Conservation (phyloP, 2,329 filamentous ascomycete species). For the Colletotrichum lindemuthianum region DNA sequence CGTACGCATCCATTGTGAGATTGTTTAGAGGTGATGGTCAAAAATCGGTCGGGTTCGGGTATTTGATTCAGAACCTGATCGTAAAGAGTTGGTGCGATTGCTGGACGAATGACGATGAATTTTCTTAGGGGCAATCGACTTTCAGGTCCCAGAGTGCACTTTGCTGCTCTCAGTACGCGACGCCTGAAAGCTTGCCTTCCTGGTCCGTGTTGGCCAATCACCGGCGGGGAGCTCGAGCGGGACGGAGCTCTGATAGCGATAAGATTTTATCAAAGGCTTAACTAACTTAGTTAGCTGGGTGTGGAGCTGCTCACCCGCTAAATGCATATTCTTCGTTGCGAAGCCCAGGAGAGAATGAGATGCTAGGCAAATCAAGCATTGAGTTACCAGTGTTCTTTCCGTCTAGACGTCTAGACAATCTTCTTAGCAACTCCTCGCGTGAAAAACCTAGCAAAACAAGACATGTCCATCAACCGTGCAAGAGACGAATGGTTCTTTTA, state of each 20-base stretch:
- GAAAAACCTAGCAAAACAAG: no score
- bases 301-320: constrained; percentile 4
- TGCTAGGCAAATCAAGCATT: no score
- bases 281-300: no score
- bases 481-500: no score
- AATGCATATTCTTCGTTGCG: constrained; percentile 8
- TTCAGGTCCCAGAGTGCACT: constrained; percentile 12
- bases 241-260: constrained; percentile 30
- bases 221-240: no score
- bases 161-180: constrained; percentile 10
- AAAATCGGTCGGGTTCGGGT: background rate
- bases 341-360: background rate
- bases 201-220: constrained; percentile 26
- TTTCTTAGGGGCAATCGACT: constrained; percentile 34
- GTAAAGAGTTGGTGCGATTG: background rate
- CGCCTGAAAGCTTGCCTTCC: constrained; percentile 30
- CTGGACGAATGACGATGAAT: constrained; percentile 37
- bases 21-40: background rate
- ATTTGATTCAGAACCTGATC: background rate
- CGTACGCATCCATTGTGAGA: constrained; percentile 39
- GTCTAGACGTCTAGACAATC: no score
- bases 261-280: constrained; percentile 6
- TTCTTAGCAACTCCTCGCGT: no score
- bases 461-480: no score
- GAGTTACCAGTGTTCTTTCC: no score